Conservation (phyloP, 306 rosid species). For the Cicer arietinum region DNA sequence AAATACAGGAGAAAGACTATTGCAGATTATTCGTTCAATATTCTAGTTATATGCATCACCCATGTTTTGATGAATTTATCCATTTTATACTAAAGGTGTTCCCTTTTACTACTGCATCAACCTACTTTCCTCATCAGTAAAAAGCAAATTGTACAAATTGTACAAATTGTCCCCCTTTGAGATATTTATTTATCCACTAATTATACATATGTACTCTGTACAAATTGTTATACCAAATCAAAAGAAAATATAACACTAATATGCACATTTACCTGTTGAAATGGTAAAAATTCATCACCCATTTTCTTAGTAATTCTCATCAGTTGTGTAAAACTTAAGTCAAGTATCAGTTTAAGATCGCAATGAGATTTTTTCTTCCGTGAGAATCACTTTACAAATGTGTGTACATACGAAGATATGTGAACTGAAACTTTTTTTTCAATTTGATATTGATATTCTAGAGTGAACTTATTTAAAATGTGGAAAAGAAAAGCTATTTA, state of each 20-base stretch:
- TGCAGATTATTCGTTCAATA: slow-evolving; percentile 14
- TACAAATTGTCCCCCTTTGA: slow-evolving; percentile 17
- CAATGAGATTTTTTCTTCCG: slow-evolving; percentile 15
- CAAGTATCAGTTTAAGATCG: slow-evolving; percentile 10
- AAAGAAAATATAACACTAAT: background rate
- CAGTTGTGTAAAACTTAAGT: background rate
- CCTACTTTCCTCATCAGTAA: background rate
- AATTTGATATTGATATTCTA: background rate
- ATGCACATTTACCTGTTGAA: slow-evolving; percentile 24
- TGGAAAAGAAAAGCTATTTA: background rate
- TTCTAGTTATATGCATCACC: slow-evolving; percentile 10
- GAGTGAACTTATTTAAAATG: background rate
- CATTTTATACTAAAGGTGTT: slow-evolving; percentile 18
- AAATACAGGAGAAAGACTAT: slow-evolving; percentile 26
- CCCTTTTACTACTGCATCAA: background rate
- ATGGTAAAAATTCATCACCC: slow-evolving; percentile 14
- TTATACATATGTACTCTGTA: slow-evolving; percentile 11
- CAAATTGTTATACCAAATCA: slow-evolving; percentile 28
- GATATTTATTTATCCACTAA: slow-evolving; percentile 14
- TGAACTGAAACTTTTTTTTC: background rate
- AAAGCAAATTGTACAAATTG: slow-evolving; percentile 10
- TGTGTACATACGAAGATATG: background rate
- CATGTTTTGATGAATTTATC: slow-evolving; percentile 3
- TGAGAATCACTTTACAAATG: slow-evolving; percentile 17
- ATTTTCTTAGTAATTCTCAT: slow-evolving; percentile 33